Conservation (phyloP, 2,329 filamentous ascomycete species). For the Arthrobotrys pseudoclavata region DNA sequence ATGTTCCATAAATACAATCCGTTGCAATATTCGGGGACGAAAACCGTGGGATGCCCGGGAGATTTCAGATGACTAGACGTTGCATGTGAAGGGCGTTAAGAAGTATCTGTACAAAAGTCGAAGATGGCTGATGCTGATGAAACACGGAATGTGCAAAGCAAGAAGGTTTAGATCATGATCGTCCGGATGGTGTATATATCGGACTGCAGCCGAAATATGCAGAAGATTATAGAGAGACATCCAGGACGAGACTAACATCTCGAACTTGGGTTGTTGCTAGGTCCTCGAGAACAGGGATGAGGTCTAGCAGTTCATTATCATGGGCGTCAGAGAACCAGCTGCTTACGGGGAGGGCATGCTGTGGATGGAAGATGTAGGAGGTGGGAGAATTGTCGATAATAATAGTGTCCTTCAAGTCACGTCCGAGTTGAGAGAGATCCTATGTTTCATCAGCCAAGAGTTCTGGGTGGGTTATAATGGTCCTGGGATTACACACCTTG, state of each 20-base stretch:
- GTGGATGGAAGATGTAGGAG: constrained; percentile 99
- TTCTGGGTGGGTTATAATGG: constrained; percentile 1
- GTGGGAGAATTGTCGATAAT: constrained; percentile 99
- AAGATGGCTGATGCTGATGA: constrained; percentile 48
- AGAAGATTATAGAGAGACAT: constrained; percentile 76
- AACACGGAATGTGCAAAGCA: constrained; percentile 52
- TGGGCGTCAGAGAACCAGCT: constrained; percentile 99
- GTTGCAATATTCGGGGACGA: constrained; percentile 48
- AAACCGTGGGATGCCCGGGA: constrained; percentile 45
- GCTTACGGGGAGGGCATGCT: constrained; percentile 98
- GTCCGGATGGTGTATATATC: constrained; percentile 41
- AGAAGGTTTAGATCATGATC: constrained; percentile 61
- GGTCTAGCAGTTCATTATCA: constrained; percentile 96
- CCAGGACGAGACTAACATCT: constrained; percentile 97
- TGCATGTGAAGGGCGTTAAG: constrained; percentile 54
- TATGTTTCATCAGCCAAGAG: constrained; percentile 63
- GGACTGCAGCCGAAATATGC: constrained; percentile 36
- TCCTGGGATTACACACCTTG: constrained; percentile 71
- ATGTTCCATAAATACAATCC: constrained; percentile 60
- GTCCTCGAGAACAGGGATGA: constrained; percentile 98
- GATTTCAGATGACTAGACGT: constrained; percentile 51
- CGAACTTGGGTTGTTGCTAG: constrained; percentile 87
- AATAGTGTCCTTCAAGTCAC: constrained; percentile 95
- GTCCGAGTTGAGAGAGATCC: constrained; percentile 95
- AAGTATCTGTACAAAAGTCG: constrained; percentile 56